Base-by-base conservation (phyloP, 441 rosid genomes). In the Gossypium davidsonii region DNA sequence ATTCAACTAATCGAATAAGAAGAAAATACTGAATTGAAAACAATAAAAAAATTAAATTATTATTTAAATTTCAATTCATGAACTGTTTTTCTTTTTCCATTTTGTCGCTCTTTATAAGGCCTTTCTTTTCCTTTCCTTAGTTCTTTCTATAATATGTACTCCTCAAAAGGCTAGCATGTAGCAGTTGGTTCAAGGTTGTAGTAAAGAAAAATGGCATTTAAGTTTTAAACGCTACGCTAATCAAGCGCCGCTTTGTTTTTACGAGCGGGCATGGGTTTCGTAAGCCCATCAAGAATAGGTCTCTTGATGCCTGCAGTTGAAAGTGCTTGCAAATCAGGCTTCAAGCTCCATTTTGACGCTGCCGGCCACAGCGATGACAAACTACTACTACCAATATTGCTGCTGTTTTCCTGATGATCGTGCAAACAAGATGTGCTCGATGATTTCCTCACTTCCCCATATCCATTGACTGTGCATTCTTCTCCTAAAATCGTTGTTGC, bases 231-330 rank as follows among this genome's bases (percentile, higher is more conserved):
- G 37, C 34, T 57, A 58, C 14, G 63, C 74, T 73, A 87, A 78
- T 84, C 89, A 56, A 80, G 67, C 1, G 89, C 91, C 8, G 92
- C 83, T 78, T 88, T 86, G 85, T 75, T 85, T 82, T 44, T 88
- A 58, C 88, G 80, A 63, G 84, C 89, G 1, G 86, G 76, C 77
- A 82, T 78, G 18, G 90, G 90, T 60, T 80, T 89, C 52, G 94
- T 87, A 75, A 89, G 81, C 2, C 89, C 90, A 77, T 90, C 94
- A 57, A 90, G 83, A 71, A 90, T 85, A 0, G 94, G 87, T 76
- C 81, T 86, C 52, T 87, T 58, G 7, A 90, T 83, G 62, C 90
- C 88, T 46, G 80, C 90, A 1, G 78, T 80, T 25, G 97, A 83
- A 10, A 92, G 81, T 70, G 82, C 85, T 59, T 82, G 86, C 72